Evolutionary conservation across 371 early-diverging fungal genomes (phyloP).

Genomic region (Mortierella sp.): DNA sequence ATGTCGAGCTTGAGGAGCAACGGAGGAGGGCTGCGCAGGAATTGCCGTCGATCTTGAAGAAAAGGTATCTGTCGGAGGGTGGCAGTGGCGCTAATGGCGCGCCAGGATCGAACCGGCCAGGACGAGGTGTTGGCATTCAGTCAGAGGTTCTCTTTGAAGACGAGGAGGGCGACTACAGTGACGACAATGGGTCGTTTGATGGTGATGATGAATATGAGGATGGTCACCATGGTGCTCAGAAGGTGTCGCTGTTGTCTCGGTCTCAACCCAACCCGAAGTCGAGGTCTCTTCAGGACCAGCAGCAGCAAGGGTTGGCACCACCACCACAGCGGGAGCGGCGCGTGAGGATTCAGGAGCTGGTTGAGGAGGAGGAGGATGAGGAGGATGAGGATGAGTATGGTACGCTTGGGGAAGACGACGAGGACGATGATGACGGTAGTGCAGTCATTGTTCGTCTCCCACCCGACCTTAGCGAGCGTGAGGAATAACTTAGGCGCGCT

Average conservation of each 20-base stretch:
- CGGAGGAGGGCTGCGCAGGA: conserved; percentile 5
- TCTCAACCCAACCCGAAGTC: conserved; percentile 31
- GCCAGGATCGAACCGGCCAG: not conserved
- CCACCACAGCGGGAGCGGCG: conserved; percentile 13
- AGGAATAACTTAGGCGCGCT: not conserved
- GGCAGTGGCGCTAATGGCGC: not conserved
- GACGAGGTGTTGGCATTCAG: conserved; percentile 10
- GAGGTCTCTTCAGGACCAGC: not conserved
- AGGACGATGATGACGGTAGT: conserved; percentile 34
- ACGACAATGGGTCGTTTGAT: conserved; percentile 1
- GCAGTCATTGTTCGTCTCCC: conserved; percentile 24
- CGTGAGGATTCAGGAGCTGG: conserved; percentile 25
- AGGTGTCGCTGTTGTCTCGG: conserved; percentile 29
- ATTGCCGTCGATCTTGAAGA: conserved; percentile 50
- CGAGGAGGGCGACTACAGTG: conserved; percentile 18
- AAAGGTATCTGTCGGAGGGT: conserved; percentile 18
- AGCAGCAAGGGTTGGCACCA: not conserved
- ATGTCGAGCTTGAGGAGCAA: conserved; percentile 38
- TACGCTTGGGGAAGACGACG: conserved; percentile 25
- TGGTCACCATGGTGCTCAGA: conserved; percentile 18
- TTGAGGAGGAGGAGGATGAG: conserved; percentile 10
- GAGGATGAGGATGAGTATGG: conserved; percentile 8
- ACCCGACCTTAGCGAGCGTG: conserved; percentile 8
- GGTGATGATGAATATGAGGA: conserved; percentile 18
- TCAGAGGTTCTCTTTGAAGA: conserved; percentile 49